These are phyloP conservation scores for Blechomonas ayalai DNA, from an alignment of 208 protist species.

Conservation along the genomic window DNA sequence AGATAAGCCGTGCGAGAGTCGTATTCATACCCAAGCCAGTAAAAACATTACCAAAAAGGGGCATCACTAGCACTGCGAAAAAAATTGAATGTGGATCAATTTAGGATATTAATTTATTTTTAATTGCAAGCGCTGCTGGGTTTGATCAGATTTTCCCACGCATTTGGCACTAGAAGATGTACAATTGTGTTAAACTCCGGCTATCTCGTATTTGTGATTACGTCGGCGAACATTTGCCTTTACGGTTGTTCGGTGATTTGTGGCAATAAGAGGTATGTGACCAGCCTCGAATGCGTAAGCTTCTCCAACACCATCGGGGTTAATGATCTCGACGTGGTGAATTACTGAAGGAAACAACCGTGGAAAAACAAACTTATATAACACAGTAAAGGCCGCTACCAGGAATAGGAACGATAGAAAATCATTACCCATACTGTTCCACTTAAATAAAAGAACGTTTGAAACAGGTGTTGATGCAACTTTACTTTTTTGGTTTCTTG, in stretches of 20 bases:
- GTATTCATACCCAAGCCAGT: background rate
- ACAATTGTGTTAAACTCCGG: constrained; percentile 14
- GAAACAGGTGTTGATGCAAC: too few species aligned
- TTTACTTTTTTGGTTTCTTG: too few species aligned
- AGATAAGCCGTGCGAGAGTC: constrained; percentile 1
- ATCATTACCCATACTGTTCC: constrained; percentile 11
- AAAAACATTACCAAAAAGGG: constrained; percentile 2
- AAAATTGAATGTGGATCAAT: background rate
- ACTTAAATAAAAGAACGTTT: too few species aligned
- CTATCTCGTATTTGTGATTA: constrained; percentile 24
- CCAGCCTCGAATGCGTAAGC: constrained; percentile 26
- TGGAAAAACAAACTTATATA: constrained; percentile 39
- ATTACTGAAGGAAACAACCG: constrained; percentile 27
- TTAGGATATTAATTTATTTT: background rate
- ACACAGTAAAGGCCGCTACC: constrained; percentile 12
- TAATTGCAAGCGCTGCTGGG: background rate
- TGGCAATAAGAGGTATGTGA: constrained; percentile 22
- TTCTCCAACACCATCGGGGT: constrained; percentile 8
- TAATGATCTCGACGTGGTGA: constrained; percentile 15
- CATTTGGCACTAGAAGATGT: background rate
- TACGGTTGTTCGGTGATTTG: constrained; percentile 22
- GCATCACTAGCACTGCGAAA: background rate
- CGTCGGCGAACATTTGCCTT: constrained; percentile 23
- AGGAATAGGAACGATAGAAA: constrained; percentile 11
- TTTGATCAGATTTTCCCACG: background rate